Base-by-base conservation (phyloP, 2,329 filamentous ascomycete genomes). In the Tricladium varicosporioides region DNA sequence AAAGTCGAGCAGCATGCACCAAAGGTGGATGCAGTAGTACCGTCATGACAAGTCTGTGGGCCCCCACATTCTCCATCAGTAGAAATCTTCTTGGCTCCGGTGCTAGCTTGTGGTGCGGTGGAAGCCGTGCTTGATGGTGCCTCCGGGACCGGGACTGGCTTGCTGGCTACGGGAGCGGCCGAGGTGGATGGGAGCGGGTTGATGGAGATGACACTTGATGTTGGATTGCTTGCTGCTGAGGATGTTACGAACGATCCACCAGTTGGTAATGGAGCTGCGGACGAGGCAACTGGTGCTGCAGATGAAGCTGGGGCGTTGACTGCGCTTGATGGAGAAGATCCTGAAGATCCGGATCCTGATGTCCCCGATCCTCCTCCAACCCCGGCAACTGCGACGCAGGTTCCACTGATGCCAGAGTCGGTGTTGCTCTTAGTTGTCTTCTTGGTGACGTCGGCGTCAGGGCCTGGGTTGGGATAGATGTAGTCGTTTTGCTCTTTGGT, bases 381-480 rank as follows among this genome's bases (percentile, higher is more conserved):
- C 10, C 60, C 62, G 19, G 60, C 62, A 1, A 63, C 63, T n/a
- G 64, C 55, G 2, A 57, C 59, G 49, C 67, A 70, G 32, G 61
- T 65, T 47, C 68, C 67, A 7, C 53, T 59, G 50, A 60, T 54
- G 15, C 57, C 60, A 2, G 55, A 47, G 33, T 59, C 54, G 36
- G 56, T 48, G 10, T 51, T 42, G 5, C 32, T 49, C 8, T 48
- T 56, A 2, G 59, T 51, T 36, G 53, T 53, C 13, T 27, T 27
- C 22, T 52, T 57, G 0, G 46, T 53, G 5, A 59, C 57, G 48
- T 64, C 64, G 13, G 76, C 71, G 47, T 76, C 71, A n/a, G 72
- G 67, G 5, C 84, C 84, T 5, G 83, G 78, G 46, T 79, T 64
- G 5, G 84, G 83, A 71, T 83, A 86, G 36, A 72, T 67, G 22